These are phyloP conservation scores for Trypanosoma melophagium DNA, from an alignment of 208 protist genomes.

Conservation along the genomic window DNA sequence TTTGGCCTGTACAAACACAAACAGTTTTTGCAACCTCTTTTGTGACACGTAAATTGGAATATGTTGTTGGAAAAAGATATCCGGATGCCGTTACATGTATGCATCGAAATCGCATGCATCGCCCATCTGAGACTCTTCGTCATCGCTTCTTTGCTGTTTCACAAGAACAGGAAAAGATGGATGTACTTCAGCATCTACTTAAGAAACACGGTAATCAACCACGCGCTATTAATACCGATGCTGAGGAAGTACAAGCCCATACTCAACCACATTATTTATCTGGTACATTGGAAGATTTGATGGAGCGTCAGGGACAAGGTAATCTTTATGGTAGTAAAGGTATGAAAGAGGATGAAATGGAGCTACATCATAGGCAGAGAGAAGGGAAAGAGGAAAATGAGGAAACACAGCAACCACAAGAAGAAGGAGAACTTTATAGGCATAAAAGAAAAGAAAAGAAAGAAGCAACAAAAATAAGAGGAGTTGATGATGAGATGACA, in stretches of 20 bases:
- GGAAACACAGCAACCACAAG: too few relatives aligned
- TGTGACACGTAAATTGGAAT: slow-evolving; percentile 78
- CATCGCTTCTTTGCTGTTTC: slow-evolving; percentile 71
- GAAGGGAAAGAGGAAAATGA: background rate
- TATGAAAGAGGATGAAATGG: background rate
- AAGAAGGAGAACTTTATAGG: background rate
- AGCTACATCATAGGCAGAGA: slow-evolving; percentile 1
- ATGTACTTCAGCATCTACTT: slow-evolving; percentile 59
- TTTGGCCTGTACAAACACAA: slow-evolving; percentile 87
- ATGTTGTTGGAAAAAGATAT: slow-evolving; percentile 59
- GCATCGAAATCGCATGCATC: slow-evolving; percentile 64
- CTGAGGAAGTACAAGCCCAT: slow-evolving; percentile 41
- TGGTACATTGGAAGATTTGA: slow-evolving; percentile 50
- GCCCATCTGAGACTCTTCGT: slow-evolving; percentile 39
- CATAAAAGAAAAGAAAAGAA: background rate
- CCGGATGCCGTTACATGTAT: slow-evolving; percentile 58
- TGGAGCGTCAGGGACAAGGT: background rate
- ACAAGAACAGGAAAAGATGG: slow-evolving; percentile 66
- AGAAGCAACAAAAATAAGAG: background rate
- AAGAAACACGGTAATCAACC: slow-evolving; percentile 62
- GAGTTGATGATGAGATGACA: background rate
- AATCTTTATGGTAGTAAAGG: background rate
- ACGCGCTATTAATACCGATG: slow-evolving; percentile 44
- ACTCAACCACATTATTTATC: slow-evolving; percentile 42
- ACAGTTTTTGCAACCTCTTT: slow-evolving; percentile 73